These are phyloP conservation scores for Camellia japonica DNA, from an alignment of 148 eudicot genomes.

Conservation along the genomic window DNA sequence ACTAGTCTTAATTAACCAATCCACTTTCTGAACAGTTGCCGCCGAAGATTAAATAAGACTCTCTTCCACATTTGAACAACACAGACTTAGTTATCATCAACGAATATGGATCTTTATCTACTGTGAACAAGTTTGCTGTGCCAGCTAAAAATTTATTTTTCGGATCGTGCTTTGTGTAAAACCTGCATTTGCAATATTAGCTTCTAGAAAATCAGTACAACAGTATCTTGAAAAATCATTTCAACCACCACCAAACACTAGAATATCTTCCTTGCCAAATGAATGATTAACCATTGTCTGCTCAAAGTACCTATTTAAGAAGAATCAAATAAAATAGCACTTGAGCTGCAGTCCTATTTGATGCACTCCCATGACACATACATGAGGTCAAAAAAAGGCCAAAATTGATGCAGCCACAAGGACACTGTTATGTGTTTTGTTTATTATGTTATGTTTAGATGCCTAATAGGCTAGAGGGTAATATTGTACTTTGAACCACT, in stretches of 20 bases:
- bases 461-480: no score
- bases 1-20: background rate
- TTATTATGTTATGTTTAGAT: no score
- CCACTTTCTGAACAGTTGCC: background rate
- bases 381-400: background rate
- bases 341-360: background rate
- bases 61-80: background rate
- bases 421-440: no score
- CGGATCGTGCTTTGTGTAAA: background rate
- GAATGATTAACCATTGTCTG: background rate
- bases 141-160: background rate
- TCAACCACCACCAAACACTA: background rate
- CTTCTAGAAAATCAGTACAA: background rate
- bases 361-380: constrained; percentile 2
- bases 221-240: background rate
- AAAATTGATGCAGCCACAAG: no score
- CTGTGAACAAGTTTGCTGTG: background rate
- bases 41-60: background rate
- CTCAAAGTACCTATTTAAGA: background rate
- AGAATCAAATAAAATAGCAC: background rate
- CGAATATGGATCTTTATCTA: background rate
- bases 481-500: no score
- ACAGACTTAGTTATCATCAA: background rate
- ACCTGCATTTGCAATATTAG: background rate
- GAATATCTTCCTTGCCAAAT: background rate